Base-by-base conservation (phyloP, 1,139 yeast genomes). In the Blastobotrys aristatus region DNA sequence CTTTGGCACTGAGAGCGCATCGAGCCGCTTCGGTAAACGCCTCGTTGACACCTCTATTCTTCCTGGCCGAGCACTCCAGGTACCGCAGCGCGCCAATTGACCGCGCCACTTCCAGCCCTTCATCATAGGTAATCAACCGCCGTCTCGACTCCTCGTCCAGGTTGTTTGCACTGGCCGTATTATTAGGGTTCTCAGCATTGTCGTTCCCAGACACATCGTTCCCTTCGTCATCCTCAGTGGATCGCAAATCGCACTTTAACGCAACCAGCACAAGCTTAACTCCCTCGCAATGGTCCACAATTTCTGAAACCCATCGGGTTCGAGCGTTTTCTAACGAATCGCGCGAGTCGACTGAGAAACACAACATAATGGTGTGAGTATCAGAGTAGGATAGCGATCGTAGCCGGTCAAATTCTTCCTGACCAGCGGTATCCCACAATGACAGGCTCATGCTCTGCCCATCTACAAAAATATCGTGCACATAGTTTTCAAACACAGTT, bases 391-490 rank as follows among this genome's bases (percentile, higher is more conserved):
- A 84, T 55, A 90, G 73, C 1, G 96, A 85, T 63, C 97, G 78
- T 63, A 90, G 74, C 53, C 97, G 76, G 66, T 92, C 98, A 62
- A 90, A 92, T 70, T 92, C 98, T 70, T 92, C 98, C 72, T 92
- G 98, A 5, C 98, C 98, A 3, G 98, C 98, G 4, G 98, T 92
- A 65, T 92, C 98, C 98, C 98, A 92, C 49, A 92, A 73, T 24
- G 97, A 88, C 53, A 92, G 72, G 62, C 90, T 95, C 59, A 92
- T 86, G 45, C 94, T 89, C 66, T 88, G 90, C 42, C 94, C 94
- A 66, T 92, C 98, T 50, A 92, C 89, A 69, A 87, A 92, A 55
- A 92, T 90, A 65, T 92, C 98, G 69, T 92, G 98, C 50, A 90
- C 96, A 65, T 92, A 92, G 71, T 92, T 92, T 66, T 92, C 98